phyloP scores from a whole-genome alignment of 169 alveolate species.

The Plasmodium adleri region DNA sequence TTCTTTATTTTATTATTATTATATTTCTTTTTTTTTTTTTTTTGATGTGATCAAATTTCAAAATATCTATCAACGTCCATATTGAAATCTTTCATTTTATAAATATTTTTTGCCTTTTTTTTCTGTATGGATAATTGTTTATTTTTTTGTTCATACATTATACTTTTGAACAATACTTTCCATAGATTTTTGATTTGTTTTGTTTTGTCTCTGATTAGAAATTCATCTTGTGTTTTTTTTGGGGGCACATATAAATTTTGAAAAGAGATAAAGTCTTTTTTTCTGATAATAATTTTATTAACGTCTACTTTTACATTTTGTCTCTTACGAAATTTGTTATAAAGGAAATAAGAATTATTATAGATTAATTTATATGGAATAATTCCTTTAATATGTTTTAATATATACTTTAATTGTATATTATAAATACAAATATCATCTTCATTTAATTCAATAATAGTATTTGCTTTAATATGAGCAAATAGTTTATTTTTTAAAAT shows the following conservation, averaged over 20 bases:
- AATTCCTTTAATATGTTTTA: constrained; percentile 29
- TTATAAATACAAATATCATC: constrained; percentile 60
- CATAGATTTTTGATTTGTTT: constrained; percentile 73
- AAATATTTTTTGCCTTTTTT: constrained; percentile 16
- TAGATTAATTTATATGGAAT: constrained; percentile 60
- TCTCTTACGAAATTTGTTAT: constrained; percentile 41
- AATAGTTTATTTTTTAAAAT: constrained; percentile 27
- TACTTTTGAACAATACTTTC: constrained; percentile 67
- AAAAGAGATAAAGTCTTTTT: constrained; percentile 19
- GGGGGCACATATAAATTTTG: constrained; percentile 52
- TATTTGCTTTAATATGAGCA: constrained; percentile 54
- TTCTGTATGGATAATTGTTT: constrained; percentile 4
- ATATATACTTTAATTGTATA: constrained; percentile 21
- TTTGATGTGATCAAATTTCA: background rate
- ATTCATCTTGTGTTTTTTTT: constrained; percentile 54
- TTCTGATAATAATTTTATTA: constrained; percentile 48
- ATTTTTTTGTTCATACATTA: constrained; percentile 49
- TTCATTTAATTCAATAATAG: constrained; percentile 35
- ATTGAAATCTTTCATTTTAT: constrained; percentile 43
- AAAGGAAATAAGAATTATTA: constrained; percentile 42
- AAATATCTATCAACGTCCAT: constrained; percentile 34
- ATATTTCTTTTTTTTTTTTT: background rate
- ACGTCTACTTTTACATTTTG: constrained; percentile 26
- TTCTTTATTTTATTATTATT: background rate
- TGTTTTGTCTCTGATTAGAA: constrained; percentile 31